Conservation (phyloP, 1,284 basidiomycete species). For the Peniophora sp. region DNA sequence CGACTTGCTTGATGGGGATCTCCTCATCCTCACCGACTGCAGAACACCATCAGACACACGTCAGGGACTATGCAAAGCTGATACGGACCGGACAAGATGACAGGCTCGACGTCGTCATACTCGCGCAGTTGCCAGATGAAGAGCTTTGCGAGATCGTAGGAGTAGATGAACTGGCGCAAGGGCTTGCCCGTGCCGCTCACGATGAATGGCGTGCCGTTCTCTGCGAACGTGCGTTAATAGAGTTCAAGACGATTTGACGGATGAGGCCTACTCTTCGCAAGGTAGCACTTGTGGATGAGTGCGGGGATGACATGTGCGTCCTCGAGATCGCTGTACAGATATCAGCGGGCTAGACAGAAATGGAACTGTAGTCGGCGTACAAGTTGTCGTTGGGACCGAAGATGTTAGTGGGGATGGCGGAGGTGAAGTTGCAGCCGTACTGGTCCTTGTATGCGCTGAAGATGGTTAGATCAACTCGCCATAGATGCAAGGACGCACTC, state of each 20-base stretch:
- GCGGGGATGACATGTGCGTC: constrained; percentile 87
- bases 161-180: constrained; percentile 89
- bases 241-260: not conserved
- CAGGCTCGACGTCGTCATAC: constrained; percentile 82
- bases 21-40: constrained; percentile 84
- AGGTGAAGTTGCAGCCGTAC: constrained; percentile 85
- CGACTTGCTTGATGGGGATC: constrained; percentile 79
- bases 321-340: constrained; percentile 62
- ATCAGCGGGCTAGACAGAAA: constrained; percentile 1
- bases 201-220: constrained; percentile 74
- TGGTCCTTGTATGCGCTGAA: constrained; percentile 88
- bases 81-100: constrained; percentile 75
- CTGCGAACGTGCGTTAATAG: constrained; percentile 30
- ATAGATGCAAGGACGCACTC: too few species aligned
- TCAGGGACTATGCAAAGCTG: not conserved
- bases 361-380: constrained; percentile 37
- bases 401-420: constrained; percentile 88
- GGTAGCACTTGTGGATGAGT: constrained; percentile 81
- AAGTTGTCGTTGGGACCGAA: constrained; percentile 83
- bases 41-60: not conserved
- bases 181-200: constrained; percentile 85
- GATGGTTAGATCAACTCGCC: too few species aligned
- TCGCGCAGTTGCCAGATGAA: constrained; percentile 89
- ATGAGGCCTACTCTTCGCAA: constrained; percentile 65
- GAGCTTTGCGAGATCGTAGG: constrained; percentile 84